Conservation (phyloP, 257 asterid genomes). For the Solanum corneliomulleri region DNA sequence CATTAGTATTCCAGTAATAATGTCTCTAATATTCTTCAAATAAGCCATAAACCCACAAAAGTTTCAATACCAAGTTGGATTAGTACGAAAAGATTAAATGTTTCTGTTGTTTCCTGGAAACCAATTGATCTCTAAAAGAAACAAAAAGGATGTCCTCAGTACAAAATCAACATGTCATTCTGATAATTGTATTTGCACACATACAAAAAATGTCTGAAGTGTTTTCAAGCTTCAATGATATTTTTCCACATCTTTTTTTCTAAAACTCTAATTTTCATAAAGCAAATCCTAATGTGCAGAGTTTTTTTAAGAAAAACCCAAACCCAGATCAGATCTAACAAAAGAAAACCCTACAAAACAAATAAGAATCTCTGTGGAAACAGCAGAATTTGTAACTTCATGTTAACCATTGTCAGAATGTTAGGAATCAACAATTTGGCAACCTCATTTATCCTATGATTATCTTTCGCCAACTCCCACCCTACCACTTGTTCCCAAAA, state of each 20-base stretch:
- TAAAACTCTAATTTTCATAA: not conserved
- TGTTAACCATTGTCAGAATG: not conserved
- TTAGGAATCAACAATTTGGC: not conserved
- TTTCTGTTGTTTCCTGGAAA: not conserved
- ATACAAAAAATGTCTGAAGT: not conserved
- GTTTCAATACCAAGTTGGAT: not conserved
- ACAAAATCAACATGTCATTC: not conserved
- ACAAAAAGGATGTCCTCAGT: not conserved
- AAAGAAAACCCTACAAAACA: not conserved
- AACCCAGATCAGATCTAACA: not conserved
- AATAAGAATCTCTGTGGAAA: not conserved
- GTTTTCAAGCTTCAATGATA: not conserved
- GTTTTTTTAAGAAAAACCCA: not conserved
- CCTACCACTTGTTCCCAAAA: not conserved
- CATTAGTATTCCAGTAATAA: not conserved
- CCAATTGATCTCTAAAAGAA: not conserved
- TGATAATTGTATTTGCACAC: not conserved
- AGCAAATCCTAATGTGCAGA: not conserved
- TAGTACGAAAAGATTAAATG: not conserved
- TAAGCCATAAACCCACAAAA: not conserved
- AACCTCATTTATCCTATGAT: not conserved
- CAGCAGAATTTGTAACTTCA: not conserved
- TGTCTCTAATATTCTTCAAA: not conserved
- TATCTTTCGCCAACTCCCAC: not conserved
- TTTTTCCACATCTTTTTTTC: not conserved